A percentile compares a stretch with the other conserved stretches of the same genome.
Evolutionary conservation across 192 early-diverging fungal genomes (phyloP).

Genomic region (Entophlyctis helioformis): DNA sequence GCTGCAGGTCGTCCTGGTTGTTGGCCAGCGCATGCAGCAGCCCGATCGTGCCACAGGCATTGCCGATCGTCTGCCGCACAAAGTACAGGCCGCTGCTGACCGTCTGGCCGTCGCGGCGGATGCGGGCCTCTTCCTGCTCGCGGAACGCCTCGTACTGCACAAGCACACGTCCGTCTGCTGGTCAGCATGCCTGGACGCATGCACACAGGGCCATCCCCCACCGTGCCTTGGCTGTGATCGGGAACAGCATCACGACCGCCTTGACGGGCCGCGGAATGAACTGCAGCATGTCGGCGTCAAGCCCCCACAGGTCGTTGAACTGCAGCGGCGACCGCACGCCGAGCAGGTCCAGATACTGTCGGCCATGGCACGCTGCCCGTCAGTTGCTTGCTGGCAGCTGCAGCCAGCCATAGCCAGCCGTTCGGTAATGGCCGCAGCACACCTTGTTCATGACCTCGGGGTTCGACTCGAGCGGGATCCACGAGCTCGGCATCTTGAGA

Average conservation of each 20-base stretch:
- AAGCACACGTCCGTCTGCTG: too few species aligned
- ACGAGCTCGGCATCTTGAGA: slow-evolving; percentile 17
- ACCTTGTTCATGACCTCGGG: slow-evolving; percentile 70
- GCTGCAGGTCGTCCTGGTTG: slow-evolving; percentile 35
- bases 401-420: background rate
- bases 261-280: slow-evolving; percentile 72
- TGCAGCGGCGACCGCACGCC: background rate
- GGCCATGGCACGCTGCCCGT: background rate
- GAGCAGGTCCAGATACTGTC: background rate
- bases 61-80: slow-evolving; percentile 70
- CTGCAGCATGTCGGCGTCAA: slow-evolving; percentile 70
- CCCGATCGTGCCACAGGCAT: slow-evolving; percentile 93
- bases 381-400: background rate
- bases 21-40: slow-evolving; percentile 82
- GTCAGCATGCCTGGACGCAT: too few species aligned
- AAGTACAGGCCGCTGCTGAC: slow-evolving; percentile 56
- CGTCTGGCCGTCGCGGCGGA: slow-evolving; percentile 33
- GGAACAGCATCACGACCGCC: slow-evolving; percentile 86
- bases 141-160: slow-evolving; percentile 31
- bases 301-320: slow-evolving; percentile 19
- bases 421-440: background rate
- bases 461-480: slow-evolving; percentile 84
- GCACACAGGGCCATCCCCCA: too few species aligned
- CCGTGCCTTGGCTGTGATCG: slow-evolving; percentile 47
- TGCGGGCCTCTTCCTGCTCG: slow-evolving; percentile 30